phyloP scores from a whole-genome alignment of 176 grass and related monocot species.

The Guadua angustifolia region DNA sequence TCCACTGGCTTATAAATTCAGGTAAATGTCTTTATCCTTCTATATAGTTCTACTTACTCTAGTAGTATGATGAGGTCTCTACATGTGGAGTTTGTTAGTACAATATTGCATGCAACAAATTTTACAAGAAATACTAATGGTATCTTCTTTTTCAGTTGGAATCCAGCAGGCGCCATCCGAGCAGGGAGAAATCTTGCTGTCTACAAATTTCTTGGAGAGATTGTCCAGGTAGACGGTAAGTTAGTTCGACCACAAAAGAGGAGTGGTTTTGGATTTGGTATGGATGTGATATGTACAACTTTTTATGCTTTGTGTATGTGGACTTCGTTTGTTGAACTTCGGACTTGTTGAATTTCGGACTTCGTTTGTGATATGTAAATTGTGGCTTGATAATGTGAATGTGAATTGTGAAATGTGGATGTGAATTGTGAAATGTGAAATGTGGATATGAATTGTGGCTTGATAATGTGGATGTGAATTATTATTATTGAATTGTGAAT shows the following conservation, averaged over 20 bases:
- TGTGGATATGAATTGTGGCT: no score
- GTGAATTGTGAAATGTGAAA: no score
- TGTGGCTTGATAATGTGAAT: no score
- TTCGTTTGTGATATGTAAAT: no score
- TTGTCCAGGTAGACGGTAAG: conserved; percentile 72
- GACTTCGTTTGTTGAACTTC: no score
- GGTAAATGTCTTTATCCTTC: conserved; percentile 44
- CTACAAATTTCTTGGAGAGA: conserved; percentile 81
- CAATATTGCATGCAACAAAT: not conserved
- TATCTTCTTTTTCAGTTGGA: conserved; percentile 65
- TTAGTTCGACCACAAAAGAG: conserved; percentile 17
- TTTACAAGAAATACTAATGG: conserved; percentile 17
- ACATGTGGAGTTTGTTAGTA: not conserved
- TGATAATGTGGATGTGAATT: no score
- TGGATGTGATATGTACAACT: no score
- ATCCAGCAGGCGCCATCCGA: conserved; percentile 77
- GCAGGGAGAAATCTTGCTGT: conserved; percentile 78
- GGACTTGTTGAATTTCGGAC: no score
- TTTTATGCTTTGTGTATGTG: no score
- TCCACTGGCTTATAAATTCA: conserved; percentile 94
- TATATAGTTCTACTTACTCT: not conserved
- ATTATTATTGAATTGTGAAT: no score
- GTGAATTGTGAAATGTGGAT: no score
- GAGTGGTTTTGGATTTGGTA: no score
- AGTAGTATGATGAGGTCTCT: not conserved